phyloP scores from a whole-genome alignment of 192 early-diverging fungal species.

The Chytriomyces sp. region DNA sequence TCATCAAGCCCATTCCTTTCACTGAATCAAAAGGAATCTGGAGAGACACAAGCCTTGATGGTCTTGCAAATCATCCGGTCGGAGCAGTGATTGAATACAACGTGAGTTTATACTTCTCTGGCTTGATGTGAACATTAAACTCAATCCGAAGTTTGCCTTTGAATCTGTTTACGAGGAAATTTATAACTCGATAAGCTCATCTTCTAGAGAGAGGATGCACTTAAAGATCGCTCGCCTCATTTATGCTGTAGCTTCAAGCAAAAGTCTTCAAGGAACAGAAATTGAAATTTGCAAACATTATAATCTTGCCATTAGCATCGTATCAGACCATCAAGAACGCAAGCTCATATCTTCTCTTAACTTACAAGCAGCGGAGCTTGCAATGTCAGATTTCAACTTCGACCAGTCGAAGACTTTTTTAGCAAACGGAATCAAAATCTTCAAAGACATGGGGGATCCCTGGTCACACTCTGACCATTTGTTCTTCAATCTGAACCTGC shows the following conservation, averaged over 20 bases:
- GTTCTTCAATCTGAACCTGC: constrained; percentile 33
- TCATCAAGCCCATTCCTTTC: constrained; percentile 23
- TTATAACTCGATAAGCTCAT: not conserved
- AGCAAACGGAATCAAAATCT: constrained; percentile 15
- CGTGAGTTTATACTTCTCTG: not conserved
- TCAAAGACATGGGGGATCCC: constrained; percentile 4
- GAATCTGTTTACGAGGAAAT: constrained; percentile 11
- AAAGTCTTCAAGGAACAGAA: constrained; percentile 27
- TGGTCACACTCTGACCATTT: constrained; percentile 23
- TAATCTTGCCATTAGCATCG: constrained; percentile 29
- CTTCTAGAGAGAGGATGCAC: constrained; percentile 6
- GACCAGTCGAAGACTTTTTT: constrained; percentile 26
- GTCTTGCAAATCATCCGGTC: constrained; percentile 11
- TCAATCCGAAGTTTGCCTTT: constrained; percentile 13
- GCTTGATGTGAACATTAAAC: not conserved
- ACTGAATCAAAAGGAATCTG: constrained; percentile 15
- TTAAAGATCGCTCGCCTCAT: constrained; percentile 42
- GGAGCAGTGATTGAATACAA: constrained; percentile 27
- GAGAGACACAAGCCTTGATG: constrained; percentile 9
- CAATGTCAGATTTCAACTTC: constrained; percentile 22
- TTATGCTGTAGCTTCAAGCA: constrained; percentile 4
- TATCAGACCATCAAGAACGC: constrained; percentile 30
- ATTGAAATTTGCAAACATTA: constrained; percentile 41
- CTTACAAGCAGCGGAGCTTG: constrained; percentile 33
- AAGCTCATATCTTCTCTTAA: constrained; percentile 32